Evolutionary conservation across 768 basidiomycete species (phyloP).

Genomic region (Boletales sp.): DNA sequence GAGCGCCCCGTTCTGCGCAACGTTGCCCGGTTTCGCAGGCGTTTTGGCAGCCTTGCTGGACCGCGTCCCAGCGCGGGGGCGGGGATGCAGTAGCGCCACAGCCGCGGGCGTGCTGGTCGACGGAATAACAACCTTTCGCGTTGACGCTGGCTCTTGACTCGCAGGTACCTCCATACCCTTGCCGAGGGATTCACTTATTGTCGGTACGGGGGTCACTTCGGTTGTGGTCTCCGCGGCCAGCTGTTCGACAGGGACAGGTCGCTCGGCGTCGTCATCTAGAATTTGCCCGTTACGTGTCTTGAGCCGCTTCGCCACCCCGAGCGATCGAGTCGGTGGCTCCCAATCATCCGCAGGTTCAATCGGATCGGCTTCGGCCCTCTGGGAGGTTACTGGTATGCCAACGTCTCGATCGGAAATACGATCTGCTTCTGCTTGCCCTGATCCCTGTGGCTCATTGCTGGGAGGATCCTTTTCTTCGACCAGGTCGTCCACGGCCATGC

Average conservation of each 20-base stretch:
- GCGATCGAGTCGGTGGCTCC: slow-evolving; percentile 11
- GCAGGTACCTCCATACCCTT: slow-evolving; percentile 14
- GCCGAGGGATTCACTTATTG: slow-evolving; percentile 15
- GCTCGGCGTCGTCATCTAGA: slow-evolving; percentile 21
- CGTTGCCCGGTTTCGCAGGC: slow-evolving; percentile 6
- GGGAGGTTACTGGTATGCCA: background rate
- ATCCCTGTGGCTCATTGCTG: background rate
- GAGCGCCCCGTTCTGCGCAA: slow-evolving; percentile 6
- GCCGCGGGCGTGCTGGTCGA: slow-evolving; percentile 8
- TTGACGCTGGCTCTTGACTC: slow-evolving; percentile 21
- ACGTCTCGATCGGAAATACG: background rate
- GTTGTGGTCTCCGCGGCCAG: slow-evolving; percentile 15
- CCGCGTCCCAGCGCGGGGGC: background rate
- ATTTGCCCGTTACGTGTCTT: slow-evolving; percentile 38
- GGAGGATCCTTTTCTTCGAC: slow-evolving; percentile 1
- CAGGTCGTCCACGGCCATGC: slow-evolving; percentile 10
- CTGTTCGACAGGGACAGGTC: slow-evolving; percentile 21
- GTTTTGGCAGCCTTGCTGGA: slow-evolving; percentile 7
- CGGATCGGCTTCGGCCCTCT: slow-evolving; percentile 31
- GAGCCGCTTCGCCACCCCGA: slow-evolving; percentile 38
- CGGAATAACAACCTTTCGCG: slow-evolving; percentile 11
- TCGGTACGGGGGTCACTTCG: slow-evolving; percentile 18
- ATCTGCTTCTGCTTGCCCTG: slow-evolving; percentile 20
- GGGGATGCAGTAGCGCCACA: slow-evolving; percentile 1
- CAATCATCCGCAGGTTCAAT: slow-evolving; percentile 43